Evolutionary conservation across 192 early-diverging fungal species (phyloP).

Genomic region (Gaertneriomyces sp.): DNA sequence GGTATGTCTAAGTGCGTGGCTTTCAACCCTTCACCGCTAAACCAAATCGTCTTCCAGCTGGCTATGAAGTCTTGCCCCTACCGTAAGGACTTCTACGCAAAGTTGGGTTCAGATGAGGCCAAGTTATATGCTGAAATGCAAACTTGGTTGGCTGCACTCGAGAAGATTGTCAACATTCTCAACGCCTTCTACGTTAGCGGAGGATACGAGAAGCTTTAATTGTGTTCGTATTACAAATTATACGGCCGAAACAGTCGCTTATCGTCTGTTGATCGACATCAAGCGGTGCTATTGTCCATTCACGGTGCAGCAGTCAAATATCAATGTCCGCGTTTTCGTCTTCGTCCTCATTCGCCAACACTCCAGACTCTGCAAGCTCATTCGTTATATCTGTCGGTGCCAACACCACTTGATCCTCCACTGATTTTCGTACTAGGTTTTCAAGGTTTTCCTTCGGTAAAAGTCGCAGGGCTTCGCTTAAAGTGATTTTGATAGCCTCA

Average conservation of each 20-base stretch:
- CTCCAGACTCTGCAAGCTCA: constrained; percentile 10
- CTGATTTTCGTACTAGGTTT: neutral
- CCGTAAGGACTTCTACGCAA: constrained; percentile 83
- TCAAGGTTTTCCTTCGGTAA: neutral
- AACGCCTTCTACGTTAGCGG: constrained; percentile 22
- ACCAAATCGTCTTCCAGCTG: constrained; percentile 39
- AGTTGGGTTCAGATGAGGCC: constrained; percentile 63
- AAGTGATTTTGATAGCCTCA: neutral
- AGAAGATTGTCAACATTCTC: constrained; percentile 64
- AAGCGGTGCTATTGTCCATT: neutral
- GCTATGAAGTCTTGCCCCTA: constrained; percentile 92
- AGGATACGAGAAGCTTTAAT: constrained; percentile 22
- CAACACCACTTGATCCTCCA: neutral
- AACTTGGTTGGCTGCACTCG: constrained; percentile 72
- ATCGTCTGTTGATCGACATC: neutral
- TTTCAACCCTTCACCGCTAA: neutral
- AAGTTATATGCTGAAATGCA: constrained; percentile 57
- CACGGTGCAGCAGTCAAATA: neutral
- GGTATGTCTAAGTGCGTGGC: constrained; percentile 18
- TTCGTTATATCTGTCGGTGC: neutral
- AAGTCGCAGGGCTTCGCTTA: constrained; percentile 4
- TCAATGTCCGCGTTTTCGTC: neutral
- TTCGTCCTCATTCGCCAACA: neutral
- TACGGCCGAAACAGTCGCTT: neutral
- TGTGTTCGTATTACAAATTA: neutral